A percentile compares a stretch with the other conserved stretches of the same genome.
Evolutionary conservation across 2,329 filamentous ascomycete species (phyloP).

Genomic region (Fusarium concolor): DNA sequence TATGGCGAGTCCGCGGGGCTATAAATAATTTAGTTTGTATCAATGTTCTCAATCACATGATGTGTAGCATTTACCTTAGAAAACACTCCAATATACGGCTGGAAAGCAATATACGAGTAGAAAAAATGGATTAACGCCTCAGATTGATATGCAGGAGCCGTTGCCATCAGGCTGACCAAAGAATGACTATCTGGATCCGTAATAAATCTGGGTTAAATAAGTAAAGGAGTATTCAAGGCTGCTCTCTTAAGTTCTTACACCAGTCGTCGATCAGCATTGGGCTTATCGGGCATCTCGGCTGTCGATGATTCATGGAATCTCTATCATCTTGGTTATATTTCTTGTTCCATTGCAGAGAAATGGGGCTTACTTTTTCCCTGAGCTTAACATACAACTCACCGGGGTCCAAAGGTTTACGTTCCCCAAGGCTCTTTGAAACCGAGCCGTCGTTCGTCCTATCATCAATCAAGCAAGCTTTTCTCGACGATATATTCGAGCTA

Average conservation of each 20-base stretch:
- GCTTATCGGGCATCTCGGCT: fast-evolving
- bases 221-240: fast-evolving
- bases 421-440: fast-evolving
- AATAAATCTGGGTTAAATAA: not conserved
- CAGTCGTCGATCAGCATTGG: not conserved
- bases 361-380: not conserved
- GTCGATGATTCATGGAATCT: not conserved
- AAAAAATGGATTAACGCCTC: not conserved
- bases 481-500: fast-evolving
- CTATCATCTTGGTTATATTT: not conserved
- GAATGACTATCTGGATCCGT: not conserved
- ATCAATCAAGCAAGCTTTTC: not conserved
- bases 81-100: not conserved
- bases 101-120: not conserved
- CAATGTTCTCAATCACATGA: fast-evolving
- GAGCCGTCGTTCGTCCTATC: not conserved
- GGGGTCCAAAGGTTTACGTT: not conserved
- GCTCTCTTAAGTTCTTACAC: not conserved
- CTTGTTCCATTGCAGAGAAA: too few relatives aligned
- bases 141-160: fast-evolving
- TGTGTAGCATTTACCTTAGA: not conserved
- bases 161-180: fast-evolving
- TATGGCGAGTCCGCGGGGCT: fast-evolving
- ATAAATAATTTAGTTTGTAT: fast-evolving
- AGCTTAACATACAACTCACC: not conserved